phyloP scores from a whole-genome alignment of 2,329 filamentous ascomycete genomes.

The Chaetomium sp. region DNA sequence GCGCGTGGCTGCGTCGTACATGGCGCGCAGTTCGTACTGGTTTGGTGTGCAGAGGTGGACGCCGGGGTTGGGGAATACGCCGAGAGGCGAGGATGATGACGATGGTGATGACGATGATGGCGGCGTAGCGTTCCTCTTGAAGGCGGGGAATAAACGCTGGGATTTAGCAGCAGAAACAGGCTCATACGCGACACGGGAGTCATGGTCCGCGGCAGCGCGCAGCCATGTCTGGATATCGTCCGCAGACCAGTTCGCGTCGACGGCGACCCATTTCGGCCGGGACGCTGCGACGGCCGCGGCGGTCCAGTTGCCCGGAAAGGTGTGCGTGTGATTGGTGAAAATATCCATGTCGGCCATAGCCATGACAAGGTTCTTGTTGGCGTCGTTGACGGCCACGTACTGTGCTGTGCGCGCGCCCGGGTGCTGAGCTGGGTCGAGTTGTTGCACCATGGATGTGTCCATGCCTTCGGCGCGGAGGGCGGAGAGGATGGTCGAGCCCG shows the following conservation, averaged over 20 bases:
- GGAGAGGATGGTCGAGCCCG: slow-evolving; percentile 66
- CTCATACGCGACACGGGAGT: slow-evolving; percentile 68
- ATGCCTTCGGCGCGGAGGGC: slow-evolving; percentile 60
- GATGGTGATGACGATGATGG: background rate
- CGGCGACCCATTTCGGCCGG: slow-evolving; percentile 68
- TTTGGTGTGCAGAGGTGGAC: slow-evolving; percentile 79
- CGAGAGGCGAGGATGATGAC: slow-evolving; percentile 24
- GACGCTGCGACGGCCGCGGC: slow-evolving; percentile 45
- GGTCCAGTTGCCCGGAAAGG: slow-evolving; percentile 52
- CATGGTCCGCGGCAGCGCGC: slow-evolving; percentile 47
- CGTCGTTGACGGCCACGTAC: slow-evolving; percentile 85
- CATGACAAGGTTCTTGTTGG: slow-evolving; percentile 73
- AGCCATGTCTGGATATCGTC: slow-evolving; percentile 63
- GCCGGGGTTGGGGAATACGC: slow-evolving; percentile 54
- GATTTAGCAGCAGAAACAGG: slow-evolving; percentile 83
- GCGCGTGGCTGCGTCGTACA: slow-evolving; percentile 65
- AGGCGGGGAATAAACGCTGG: slow-evolving; percentile 55
- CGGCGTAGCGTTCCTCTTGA: slow-evolving; percentile 14
- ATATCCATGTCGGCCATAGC: slow-evolving; percentile 97
- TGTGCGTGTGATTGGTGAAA: slow-evolving; percentile 46
- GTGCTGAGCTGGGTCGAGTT: slow-evolving; percentile 40
- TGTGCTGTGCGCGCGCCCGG: slow-evolving; percentile 67
- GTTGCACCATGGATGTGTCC: slow-evolving; percentile 55
- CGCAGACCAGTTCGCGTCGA: slow-evolving; percentile 82
- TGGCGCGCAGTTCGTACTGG: slow-evolving; percentile 68